Conservation (phyloP, 257 asterid species). For the Gentiana straminea region DNA sequence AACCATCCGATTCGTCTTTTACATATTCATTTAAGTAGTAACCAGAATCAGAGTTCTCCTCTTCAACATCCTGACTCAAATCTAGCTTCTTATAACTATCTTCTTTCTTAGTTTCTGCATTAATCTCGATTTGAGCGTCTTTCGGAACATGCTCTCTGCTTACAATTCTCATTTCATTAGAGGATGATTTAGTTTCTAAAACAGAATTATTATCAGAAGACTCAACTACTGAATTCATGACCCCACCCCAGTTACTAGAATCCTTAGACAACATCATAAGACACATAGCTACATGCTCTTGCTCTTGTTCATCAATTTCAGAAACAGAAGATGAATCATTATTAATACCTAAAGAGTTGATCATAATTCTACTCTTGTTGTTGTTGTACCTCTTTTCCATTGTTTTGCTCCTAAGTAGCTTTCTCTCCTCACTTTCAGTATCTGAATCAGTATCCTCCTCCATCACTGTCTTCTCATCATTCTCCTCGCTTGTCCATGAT, state of each 20-base stretch:
- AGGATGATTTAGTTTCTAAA: slow-evolving; percentile 67
- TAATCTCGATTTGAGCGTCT: too few relatives aligned
- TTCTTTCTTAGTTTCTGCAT: slow-evolving; percentile 16
- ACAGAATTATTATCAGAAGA: slow-evolving; percentile 80
- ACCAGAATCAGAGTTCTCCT: slow-evolving; percentile 78
- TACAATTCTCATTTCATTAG: slow-evolving; percentile 41
- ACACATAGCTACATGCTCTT: slow-evolving; percentile 71
- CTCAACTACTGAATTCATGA: slow-evolving; percentile 65
- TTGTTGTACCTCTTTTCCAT: slow-evolving; percentile 14
- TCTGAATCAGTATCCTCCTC: slow-evolving; percentile 54
- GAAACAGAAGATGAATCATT: slow-evolving; percentile 54
- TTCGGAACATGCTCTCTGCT: slow-evolving; percentile 22
- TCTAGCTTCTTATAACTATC: slow-evolving; percentile 25
- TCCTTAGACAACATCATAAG: slow-evolving; percentile 84
- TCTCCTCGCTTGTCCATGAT: slow-evolving; percentile 82
- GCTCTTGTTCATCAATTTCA: slow-evolving; percentile 70
- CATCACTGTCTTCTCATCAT: slow-evolving; percentile 44
- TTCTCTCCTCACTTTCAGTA: slow-evolving; percentile 44
- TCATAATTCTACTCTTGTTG: slow-evolving; percentile 29
- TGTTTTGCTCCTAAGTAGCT: slow-evolving; percentile 27
- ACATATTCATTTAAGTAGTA: slow-evolving; percentile 67
- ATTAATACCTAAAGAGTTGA: slow-evolving; percentile 31
- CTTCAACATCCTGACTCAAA: slow-evolving; percentile 17
- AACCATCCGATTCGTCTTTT: slow-evolving; percentile 62
- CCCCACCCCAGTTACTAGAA: slow-evolving; percentile 41